phyloP scores from a whole-genome alignment of 2,329 filamentous ascomycete species.

The Trichothecium roseum region DNA sequence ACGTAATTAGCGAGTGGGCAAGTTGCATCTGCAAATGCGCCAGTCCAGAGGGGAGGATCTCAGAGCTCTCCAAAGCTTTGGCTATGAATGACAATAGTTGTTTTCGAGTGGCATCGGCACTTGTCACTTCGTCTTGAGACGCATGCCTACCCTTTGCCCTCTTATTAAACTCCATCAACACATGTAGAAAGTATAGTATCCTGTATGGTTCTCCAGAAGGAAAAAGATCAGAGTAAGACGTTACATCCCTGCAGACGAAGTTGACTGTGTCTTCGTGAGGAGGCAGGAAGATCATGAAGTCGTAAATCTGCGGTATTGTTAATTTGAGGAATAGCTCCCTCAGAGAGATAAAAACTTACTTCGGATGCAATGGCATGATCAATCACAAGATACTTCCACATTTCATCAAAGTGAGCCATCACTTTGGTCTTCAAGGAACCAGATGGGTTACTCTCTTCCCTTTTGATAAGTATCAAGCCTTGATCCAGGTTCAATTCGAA shows the following conservation, averaged over 20 bases:
- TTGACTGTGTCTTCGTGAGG: slow-evolving; percentile 52
- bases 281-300: slow-evolving; percentile 61
- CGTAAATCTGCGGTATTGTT: slow-evolving; percentile 42
- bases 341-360: slow-evolving; percentile 27
- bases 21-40: no score
- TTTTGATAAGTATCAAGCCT: slow-evolving; percentile 57
- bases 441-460: slow-evolving; percentile 41
- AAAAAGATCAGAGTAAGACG: slow-evolving; percentile 53
- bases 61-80: no score
- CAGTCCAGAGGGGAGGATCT: no score
- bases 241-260: slow-evolving; percentile 42
- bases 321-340: slow-evolving; percentile 13
- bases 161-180: slow-evolving; percentile 52
- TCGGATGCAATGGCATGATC: slow-evolving; percentile 59
- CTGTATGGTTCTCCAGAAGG: slow-evolving; percentile 60
- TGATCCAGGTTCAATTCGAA: slow-evolving; percentile 56
- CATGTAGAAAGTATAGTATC: slow-evolving; percentile 61
- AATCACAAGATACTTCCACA: slow-evolving; percentile 73
- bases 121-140: no score
- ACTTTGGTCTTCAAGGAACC: slow-evolving; percentile 68
- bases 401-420: slow-evolving; percentile 67
- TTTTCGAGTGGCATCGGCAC: no score
- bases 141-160: no score
- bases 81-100: no score
- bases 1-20: no score